A percentile compares a stretch with the other conserved stretches of the same genome.
phyloP scores from a whole-genome alignment of 2,329 filamentous ascomycete species.

The Aspergillus spinulosporus region DNA sequence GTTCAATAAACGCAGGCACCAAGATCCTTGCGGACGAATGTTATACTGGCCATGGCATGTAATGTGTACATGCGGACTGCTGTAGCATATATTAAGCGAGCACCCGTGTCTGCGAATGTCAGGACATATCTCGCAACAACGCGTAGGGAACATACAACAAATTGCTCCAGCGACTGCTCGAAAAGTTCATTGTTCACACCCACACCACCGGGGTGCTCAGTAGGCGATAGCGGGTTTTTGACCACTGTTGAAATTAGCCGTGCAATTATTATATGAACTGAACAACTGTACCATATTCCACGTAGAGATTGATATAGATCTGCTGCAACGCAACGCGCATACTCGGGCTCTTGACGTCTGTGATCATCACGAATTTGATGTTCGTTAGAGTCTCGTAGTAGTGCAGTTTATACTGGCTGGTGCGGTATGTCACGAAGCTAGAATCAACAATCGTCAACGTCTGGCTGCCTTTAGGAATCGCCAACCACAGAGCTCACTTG shows the following conservation, averaged over 20 bases:
- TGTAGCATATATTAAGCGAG: slow-evolving; percentile 25
- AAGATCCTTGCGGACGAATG: too few relatives aligned
- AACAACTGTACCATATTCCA: slow-evolving; percentile 72
- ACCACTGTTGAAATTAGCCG: slow-evolving; percentile 48
- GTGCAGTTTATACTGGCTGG: slow-evolving; percentile 94
- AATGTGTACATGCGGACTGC: neutral
- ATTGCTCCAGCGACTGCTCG: slow-evolving; percentile 57
- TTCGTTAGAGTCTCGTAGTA: slow-evolving; percentile 98
- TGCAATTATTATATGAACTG: neutral
- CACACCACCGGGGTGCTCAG: slow-evolving; percentile 61
- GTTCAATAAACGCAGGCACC: too few relatives aligned
- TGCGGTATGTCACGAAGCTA: slow-evolving; percentile 90
- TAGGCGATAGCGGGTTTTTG: slow-evolving; percentile 63
- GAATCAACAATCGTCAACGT: neutral
- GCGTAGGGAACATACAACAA: slow-evolving; percentile 43
- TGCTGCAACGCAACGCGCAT: slow-evolving; percentile 95
- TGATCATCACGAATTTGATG: slow-evolving; percentile 95
- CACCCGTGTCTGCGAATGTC: slow-evolving; percentile 32
- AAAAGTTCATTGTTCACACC: slow-evolving; percentile 67
- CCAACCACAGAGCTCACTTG: slow-evolving; percentile 46
- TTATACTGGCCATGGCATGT: too few relatives aligned
- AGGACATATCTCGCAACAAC: slow-evolving; percentile 23
- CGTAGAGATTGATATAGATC: slow-evolving; percentile 97
- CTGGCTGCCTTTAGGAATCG: neutral
- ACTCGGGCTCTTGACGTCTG: slow-evolving; percentile 82